Conservation (phyloP, 768 basidiomycete species). For the Russula griseocarnosa region DNA sequence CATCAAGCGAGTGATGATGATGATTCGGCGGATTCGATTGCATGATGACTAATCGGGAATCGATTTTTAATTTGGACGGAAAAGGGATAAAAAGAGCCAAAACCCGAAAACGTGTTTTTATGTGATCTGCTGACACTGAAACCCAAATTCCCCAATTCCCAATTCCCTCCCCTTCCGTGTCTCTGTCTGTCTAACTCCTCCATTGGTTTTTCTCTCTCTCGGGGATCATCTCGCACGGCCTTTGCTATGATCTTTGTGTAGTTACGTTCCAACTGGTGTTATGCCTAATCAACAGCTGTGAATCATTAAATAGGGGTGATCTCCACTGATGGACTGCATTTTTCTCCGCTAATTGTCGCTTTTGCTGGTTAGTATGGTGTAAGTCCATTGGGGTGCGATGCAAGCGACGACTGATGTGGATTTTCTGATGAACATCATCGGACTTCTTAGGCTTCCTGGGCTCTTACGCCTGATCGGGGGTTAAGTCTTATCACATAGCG, state of each 20-base stretch:
- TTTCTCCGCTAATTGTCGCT: neutral
- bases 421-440: constrained; percentile 9
- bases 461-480: constrained; percentile 9
- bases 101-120: constrained; percentile 2
- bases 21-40: no score
- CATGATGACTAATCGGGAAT: neutral
- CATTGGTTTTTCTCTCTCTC: no score
- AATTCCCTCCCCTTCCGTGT: neutral
- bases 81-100: constrained; percentile 19
- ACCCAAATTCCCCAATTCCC: no score
- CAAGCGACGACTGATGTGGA: constrained; percentile 16
- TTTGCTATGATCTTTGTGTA: no score
- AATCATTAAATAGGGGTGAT: neutral
- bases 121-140: neutral
- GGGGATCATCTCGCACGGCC: no score
- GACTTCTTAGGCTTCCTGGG: no score
- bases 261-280: no score
- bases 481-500: neutral
- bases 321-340: neutral
- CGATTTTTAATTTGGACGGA: constrained; percentile 15
- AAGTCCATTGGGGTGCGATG: constrained; percentile 6
- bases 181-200: neutral
- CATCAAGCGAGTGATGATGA: no score
- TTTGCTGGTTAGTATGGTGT: constrained; percentile 9
- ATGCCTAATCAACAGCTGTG: neutral